Percentiles rank a stretch among this genome's conserved stretches.
phyloP scores from a whole-genome alignment of 371 early-diverging fungal genomes.

The Catenaria anguillulae region DNA sequence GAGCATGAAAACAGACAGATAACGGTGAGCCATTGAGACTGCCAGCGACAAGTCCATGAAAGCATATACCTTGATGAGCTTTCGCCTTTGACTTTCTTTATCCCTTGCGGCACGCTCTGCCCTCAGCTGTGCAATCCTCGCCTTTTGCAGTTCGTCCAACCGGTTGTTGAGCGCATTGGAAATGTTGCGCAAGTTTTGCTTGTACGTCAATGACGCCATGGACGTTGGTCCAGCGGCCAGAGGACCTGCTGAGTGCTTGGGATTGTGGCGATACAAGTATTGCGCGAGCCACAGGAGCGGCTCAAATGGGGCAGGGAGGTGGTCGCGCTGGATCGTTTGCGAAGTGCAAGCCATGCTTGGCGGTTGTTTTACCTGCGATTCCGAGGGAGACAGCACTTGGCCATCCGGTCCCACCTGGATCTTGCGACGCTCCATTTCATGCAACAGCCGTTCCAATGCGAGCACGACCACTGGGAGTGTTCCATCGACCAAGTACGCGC shows the following conservation, averaged over 20 bases:
- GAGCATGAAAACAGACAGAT: too few species aligned
- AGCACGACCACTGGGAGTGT: conserved; percentile 26
- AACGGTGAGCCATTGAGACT: too few species aligned
- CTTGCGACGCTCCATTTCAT: conserved; percentile 17
- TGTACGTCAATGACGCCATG: background rate
- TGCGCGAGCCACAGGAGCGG: conserved; percentile 6
- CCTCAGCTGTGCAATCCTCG: background rate
- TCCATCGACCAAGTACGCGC: conserved; percentile 28
- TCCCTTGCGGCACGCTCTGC: background rate
- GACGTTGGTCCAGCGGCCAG: too few species aligned
- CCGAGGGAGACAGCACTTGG: too few species aligned
- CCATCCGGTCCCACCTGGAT: background rate
- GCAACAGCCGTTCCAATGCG: conserved; percentile 24
- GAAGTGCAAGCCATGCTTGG: too few species aligned
- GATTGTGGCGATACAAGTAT: conserved; percentile 2
- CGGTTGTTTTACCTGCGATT: background rate
- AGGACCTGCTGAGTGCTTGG: background rate
- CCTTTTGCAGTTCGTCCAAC: background rate
- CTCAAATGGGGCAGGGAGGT: background rate
- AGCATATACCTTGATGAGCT: background rate
- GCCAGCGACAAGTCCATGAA: too few species aligned
- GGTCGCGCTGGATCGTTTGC: background rate
- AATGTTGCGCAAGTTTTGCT: background rate
- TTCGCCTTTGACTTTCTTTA: background rate
- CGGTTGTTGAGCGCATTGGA: background rate